These are phyloP conservation scores for Suillus brevipes DNA, from an alignment of 768 basidiomycete species.

Conservation along the genomic window DNA sequence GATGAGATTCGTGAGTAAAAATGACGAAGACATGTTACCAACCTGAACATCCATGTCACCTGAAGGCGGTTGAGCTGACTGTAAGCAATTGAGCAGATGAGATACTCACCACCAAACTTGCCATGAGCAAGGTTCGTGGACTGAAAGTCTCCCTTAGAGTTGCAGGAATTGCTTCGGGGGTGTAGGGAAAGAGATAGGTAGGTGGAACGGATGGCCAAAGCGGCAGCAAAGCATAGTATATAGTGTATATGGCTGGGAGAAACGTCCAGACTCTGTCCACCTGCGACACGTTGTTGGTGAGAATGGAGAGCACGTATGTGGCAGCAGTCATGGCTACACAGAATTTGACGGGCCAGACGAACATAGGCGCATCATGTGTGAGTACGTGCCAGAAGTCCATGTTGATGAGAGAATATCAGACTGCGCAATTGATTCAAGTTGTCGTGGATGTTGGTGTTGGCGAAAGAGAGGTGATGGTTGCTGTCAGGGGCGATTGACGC, in stretches of 20 bases:
- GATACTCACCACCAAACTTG: conserved; percentile 56
- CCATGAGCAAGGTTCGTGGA: conserved; percentile 74
- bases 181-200: conserved; percentile 51
- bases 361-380: conserved; percentile 31
- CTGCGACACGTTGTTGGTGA: conserved; percentile 82
- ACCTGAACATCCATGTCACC: conserved; percentile 65
- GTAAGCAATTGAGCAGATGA: background rate
- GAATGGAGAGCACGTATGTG: conserved; percentile 59
- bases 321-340: conserved; percentile 47
- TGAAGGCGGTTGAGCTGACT: conserved; percentile 17
- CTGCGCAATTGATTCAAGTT: background rate
- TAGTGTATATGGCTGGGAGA: conserved; percentile 78
- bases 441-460: background rate
- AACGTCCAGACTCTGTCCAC: conserved; percentile 85
- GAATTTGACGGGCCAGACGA: conserved; percentile 66
- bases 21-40: background rate
- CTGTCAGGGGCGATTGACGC: background rate
- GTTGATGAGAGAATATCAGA: background rate
- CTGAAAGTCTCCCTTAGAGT: conserved; percentile 49
- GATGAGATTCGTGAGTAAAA: conserved; percentile 3
- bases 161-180: conserved; percentile 45
- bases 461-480: background rate
- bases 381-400: conserved; percentile 19
- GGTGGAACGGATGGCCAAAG: conserved; percentile 43
- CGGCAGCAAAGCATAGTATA: conserved; percentile 79